phyloP scores from a whole-genome alignment of 495 filamentous ascomycete genomes.

The Penicillium dipodomyicola region DNA sequence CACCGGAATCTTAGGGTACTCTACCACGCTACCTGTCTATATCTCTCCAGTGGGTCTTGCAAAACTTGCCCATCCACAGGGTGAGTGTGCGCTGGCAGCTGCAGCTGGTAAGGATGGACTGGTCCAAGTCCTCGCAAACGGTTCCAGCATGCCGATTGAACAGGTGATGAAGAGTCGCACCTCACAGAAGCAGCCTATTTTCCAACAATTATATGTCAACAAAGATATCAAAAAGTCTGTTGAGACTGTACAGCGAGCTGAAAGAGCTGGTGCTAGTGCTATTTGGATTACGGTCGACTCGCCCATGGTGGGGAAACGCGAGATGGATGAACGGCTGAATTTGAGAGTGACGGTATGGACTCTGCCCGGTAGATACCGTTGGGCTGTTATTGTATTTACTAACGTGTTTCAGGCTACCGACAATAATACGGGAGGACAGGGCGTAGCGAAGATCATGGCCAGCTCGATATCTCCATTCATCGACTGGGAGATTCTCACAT shows the following conservation, averaged over 20 bases:
- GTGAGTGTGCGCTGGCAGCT: slow-evolving; percentile 69
- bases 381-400: not conserved
- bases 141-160: slow-evolving; percentile 58
- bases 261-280: slow-evolving; percentile 71
- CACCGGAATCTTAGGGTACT: slow-evolving; percentile 73
- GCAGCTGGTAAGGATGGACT: slow-evolving; percentile 65
- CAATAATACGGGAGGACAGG: slow-evolving; percentile 46
- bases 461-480: slow-evolving; percentile 78
- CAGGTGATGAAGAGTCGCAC: slow-evolving; percentile 61
- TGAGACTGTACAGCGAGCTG: slow-evolving; percentile 72
- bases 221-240: slow-evolving; percentile 74
- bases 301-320: slow-evolving; percentile 60
- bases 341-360: slow-evolving; percentile 33
- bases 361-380: not conserved
- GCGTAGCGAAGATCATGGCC: slow-evolving; percentile 71
- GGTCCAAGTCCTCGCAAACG: slow-evolving; percentile 30
- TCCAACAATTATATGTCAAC: slow-evolving; percentile 88
- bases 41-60: slow-evolving; percentile 76
- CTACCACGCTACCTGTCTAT: slow-evolving; percentile 69
- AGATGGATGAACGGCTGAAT: slow-evolving; percentile 63
- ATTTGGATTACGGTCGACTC: slow-evolving; percentile 69
- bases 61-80: slow-evolving; percentile 77
- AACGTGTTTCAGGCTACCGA: slow-evolving; percentile 10
- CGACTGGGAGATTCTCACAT: slow-evolving; percentile 78
- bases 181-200: slow-evolving; percentile 65